Evolutionary conservation across 805 yeast genomes (phyloP).

Genomic region (Ogataea paraovalis): DNA sequence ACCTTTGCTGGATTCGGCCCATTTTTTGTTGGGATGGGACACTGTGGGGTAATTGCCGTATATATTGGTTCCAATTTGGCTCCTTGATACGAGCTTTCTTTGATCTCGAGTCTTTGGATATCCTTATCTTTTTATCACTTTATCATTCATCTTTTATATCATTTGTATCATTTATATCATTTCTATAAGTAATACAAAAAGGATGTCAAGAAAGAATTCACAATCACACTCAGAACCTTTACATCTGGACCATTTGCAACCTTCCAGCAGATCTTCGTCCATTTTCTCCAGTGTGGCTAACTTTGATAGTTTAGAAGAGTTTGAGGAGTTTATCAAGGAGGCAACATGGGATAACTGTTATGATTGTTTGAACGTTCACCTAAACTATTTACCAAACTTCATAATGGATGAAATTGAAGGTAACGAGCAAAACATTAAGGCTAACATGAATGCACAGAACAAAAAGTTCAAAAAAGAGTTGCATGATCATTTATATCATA

Average conservation of each 20-base stretch:
- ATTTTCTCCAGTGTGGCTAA: conserved; percentile 5
- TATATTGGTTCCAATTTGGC: too few relatives aligned
- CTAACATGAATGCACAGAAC: conserved; percentile 58
- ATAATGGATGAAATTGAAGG: conserved; percentile 56
- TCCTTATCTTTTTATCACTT: too few relatives aligned
- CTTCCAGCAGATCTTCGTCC: not conserved
- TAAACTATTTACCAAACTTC: conserved; percentile 35
- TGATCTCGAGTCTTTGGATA: too few relatives aligned
- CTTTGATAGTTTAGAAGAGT: conserved; percentile 54
- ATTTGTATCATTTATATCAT: too few relatives aligned
- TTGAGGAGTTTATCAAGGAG: conserved; percentile 54
- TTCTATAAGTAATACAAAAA: not conserved
- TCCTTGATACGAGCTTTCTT: too few relatives aligned
- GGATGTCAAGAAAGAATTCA: conserved; percentile 5
- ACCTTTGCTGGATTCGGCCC: too few relatives aligned
- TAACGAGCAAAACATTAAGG: conserved; percentile 59
- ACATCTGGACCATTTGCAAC: conserved; percentile 2
- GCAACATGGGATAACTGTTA: conserved; percentile 31
- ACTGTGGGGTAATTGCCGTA: too few relatives aligned
- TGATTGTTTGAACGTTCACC: conserved; percentile 7
- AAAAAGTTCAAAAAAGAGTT: conserved; percentile 60
- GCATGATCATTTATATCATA: conserved; percentile 63
- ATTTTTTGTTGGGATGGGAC: too few relatives aligned
- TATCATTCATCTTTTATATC: not conserved
- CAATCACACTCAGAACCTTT: conserved; percentile 3